phyloP scores from a whole-genome alignment of 169 alveolate species.

The Sarcocystis neurona region DNA sequence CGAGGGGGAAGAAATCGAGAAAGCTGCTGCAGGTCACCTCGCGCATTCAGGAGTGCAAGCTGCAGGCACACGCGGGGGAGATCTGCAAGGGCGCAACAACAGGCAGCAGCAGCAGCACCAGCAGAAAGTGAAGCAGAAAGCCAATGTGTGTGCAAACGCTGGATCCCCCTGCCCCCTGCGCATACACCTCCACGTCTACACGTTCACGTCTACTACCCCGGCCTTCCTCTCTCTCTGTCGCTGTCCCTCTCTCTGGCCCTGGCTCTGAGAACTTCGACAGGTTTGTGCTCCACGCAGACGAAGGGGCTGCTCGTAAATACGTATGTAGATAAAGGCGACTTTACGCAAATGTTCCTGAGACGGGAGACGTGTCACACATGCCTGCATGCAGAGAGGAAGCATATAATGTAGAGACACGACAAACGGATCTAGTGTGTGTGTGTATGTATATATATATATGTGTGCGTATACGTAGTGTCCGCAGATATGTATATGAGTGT shows the following conservation, averaged over 20 bases:
- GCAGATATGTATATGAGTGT: too few species aligned
- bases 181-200: neutral
- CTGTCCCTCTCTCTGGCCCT: neutral
- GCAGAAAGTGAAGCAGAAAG: neutral
- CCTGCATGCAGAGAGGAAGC: neutral
- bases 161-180: too few species aligned
- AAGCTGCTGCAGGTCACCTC: slow-evolving; percentile 76
- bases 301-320: too few species aligned
- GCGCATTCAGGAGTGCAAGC: slow-evolving; percentile 75
- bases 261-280: neutral
- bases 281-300: neutral
- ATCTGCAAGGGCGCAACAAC: slow-evolving; percentile 35
- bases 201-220: neutral
- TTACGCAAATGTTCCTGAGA: too few species aligned
- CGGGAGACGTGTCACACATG: neutral
- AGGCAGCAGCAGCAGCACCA: slow-evolving; percentile 19
- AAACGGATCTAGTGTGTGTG: too few species aligned
- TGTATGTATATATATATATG: too few species aligned
- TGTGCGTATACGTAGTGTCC: too few species aligned
- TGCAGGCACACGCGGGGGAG: slow-evolving; percentile 79
- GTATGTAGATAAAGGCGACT: too few species aligned
- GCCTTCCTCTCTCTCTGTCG: neutral
- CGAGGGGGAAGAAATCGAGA: slow-evolving; percentile 69
- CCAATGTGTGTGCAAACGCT: neutral
- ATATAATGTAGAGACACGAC: too few species aligned